A percentile compares a stretch with the other conserved stretches of the same genome.
These are phyloP conservation scores for Dendrocalamus sinicus DNA, from an alignment of 176 grass and related monocot genomes.

Conservation along the genomic window DNA sequence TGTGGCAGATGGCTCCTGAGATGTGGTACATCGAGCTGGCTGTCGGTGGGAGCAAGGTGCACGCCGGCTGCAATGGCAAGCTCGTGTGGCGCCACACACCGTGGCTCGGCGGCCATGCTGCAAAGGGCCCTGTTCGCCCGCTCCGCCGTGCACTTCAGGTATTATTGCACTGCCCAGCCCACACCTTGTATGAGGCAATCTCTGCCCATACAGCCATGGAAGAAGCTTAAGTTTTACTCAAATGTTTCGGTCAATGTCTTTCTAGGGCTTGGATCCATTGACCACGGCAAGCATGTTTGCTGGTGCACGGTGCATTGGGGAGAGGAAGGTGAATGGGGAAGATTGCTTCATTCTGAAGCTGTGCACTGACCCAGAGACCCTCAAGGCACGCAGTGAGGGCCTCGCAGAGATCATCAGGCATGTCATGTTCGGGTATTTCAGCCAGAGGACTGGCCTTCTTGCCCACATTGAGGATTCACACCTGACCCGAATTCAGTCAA, in stretches of 20 bases:
- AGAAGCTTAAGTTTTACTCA: slow-evolving; percentile 7
- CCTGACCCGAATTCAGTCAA: slow-evolving; percentile 66
- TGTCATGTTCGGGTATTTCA: slow-evolving; percentile 73
- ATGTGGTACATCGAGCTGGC: slow-evolving; percentile 79
- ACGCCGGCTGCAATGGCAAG: slow-evolving; percentile 68
- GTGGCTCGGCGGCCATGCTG: slow-evolving; percentile 55
- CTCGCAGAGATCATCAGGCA: slow-evolving; percentile 72
- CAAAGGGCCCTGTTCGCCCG: slow-evolving; percentile 71
- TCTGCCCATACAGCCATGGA: slow-evolving; percentile 1
- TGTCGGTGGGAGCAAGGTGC: slow-evolving; percentile 71
- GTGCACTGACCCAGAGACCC: slow-evolving; percentile 50
- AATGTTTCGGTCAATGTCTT: slow-evolving; percentile 20
- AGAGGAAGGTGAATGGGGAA: slow-evolving; percentile 72
- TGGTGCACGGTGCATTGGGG: slow-evolving; percentile 65
- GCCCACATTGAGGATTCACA: slow-evolving; percentile 81
- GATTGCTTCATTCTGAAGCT: slow-evolving; percentile 86
- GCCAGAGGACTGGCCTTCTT: slow-evolving; percentile 76
- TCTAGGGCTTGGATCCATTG: slow-evolving; percentile 74
- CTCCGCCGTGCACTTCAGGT: slow-evolving; percentile 81
- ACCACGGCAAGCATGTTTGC: slow-evolving; percentile 67
- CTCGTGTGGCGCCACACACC: slow-evolving; percentile 74
- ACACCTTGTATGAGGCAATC: not conserved
- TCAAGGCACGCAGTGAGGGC: slow-evolving; percentile 60
- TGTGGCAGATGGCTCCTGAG: slow-evolving; percentile 78
- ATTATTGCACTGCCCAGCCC: not conserved